These are phyloP conservation scores for Entamoeba histolytica DNA, from an alignment of 208 protist species.

Conservation along the genomic window DNA sequence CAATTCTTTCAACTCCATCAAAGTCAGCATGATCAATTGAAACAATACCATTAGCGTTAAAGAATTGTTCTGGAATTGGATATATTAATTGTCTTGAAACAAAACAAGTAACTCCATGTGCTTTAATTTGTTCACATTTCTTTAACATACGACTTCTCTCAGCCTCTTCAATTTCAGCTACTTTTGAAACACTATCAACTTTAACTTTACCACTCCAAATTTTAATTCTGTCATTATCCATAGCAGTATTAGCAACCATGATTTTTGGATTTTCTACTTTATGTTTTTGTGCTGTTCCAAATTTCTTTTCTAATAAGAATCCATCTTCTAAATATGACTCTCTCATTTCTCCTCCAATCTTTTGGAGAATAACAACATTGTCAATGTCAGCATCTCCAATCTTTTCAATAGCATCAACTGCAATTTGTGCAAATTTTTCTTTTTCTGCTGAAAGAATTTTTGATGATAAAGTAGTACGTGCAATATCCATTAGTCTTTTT, in stretches of 20 bases:
- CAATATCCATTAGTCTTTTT: conserved; percentile 87
- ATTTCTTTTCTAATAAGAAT: conserved; percentile 93
- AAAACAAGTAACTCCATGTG: conserved; percentile 84
- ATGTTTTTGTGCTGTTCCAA: conserved; percentile 87
- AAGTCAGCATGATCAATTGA: conserved; percentile 98
- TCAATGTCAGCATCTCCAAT: conserved; percentile 66
- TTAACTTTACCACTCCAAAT: conserved; percentile 43
- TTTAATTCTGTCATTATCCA: conserved; percentile 99
- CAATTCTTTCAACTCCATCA: conserved; percentile 73
- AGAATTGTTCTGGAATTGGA: conserved; percentile 93
- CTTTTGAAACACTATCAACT: conserved; percentile 66
- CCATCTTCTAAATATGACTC: conserved; percentile 94
- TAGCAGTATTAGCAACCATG: conserved; percentile 92
- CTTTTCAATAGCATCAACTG: conserved; percentile 88
- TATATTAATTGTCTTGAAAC: conserved; percentile 99
- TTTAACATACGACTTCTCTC: conserved; percentile 72
- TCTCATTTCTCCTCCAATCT: conserved; percentile 70
- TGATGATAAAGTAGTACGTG: conserved; percentile 90
- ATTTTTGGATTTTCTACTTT: conserved; percentile 85
- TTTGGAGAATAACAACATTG: conserved; percentile 96
- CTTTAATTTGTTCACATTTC: conserved; percentile 72
- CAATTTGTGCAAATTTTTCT: conserved; percentile 86
- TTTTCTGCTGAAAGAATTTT: conserved; percentile 79
- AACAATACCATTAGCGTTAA: conserved; percentile 73
- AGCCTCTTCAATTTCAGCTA: conserved; percentile 89